Conservation (phyloP, 2,329 filamentous ascomycete species). For the Daldinia eschscholtzii region DNA sequence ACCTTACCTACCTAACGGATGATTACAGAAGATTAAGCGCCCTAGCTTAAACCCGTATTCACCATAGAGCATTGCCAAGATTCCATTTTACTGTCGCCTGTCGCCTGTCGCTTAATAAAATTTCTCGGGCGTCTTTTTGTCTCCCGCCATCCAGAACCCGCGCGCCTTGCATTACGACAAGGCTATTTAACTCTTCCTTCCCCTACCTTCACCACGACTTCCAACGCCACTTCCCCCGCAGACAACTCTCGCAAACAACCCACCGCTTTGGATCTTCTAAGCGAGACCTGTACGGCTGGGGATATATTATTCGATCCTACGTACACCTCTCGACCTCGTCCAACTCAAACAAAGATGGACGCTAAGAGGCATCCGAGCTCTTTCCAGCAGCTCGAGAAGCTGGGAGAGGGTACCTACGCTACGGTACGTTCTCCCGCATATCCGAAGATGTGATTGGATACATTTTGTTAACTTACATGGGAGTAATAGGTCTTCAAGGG, state of each 20-base stretch:
- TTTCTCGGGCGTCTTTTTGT: slow-evolving; percentile 18
- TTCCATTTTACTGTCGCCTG: slow-evolving; percentile 15
- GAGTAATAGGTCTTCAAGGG: slow-evolving; percentile 90
- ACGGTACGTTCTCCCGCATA: slow-evolving; percentile 72
- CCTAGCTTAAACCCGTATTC: slow-evolving; percentile 23
- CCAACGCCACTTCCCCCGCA: slow-evolving; percentile 34
- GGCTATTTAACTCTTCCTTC: slow-evolving; percentile 32
- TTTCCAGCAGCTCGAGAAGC: slow-evolving; percentile 99
- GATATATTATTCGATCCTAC: slow-evolving; percentile 57
- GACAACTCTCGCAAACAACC: slow-evolving; percentile 29
- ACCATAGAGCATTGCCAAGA: slow-evolving; percentile 20
- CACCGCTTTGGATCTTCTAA: slow-evolving; percentile 45
- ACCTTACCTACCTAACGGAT: slow-evolving; percentile 21
- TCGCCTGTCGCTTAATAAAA: slow-evolving; percentile 31
- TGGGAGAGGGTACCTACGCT: slow-evolving; percentile 98
- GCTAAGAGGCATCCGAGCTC: slow-evolving; percentile 93
- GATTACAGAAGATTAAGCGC: slow-evolving; percentile 37
- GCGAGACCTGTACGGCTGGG: slow-evolving; percentile 54
- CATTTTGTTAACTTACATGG: slow-evolving; percentile 24
- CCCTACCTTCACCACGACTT: slow-evolving; percentile 42
- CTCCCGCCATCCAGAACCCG: slow-evolving; percentile 6
- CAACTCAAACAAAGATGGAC: slow-evolving; percentile 74
- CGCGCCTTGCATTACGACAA: slow-evolving; percentile 40
- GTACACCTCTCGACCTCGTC: slow-evolving; percentile 53
- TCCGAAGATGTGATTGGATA: not conserved